Evolutionary conservation across 176 grass and related monocot genomes (phyloP).

Genomic region (Carex scoparia): DNA sequence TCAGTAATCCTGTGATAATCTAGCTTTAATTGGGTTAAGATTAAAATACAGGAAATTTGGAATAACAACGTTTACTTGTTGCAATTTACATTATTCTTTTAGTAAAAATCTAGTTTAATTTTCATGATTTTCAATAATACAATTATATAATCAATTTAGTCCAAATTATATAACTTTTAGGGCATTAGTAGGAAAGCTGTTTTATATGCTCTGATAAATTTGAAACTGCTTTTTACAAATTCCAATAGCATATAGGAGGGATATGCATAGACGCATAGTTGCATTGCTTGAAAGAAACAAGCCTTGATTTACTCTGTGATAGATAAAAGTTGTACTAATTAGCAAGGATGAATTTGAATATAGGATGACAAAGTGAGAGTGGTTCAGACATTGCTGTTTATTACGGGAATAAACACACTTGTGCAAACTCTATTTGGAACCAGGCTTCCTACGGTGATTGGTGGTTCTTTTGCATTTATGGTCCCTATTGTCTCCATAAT

Average conservation of each 20-base stretch:
- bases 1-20: not conserved
- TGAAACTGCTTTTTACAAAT: not conserved
- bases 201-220: no score
- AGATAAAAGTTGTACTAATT: constrained; percentile 6
- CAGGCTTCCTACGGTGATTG: constrained; percentile 76
- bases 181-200: not conserved
- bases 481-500: constrained; percentile 87
- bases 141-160: not conserved
- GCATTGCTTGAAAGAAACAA: constrained; percentile 7
- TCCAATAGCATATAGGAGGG: not conserved
- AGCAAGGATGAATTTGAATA: constrained; percentile 17
- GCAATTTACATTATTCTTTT: not conserved
- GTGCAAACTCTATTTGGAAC: constrained; percentile 95
- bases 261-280: not conserved
- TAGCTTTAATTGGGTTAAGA: not conserved
- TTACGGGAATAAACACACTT: constrained; percentile 94
- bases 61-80: not conserved
- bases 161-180: not conserved
- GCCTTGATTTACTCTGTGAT: not conserved
- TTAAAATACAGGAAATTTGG: not conserved
- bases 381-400: constrained; percentile 93
- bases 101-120: not conserved
- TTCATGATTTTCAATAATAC: not conserved
- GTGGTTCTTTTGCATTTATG: constrained; percentile 91
- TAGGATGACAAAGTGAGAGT: constrained; percentile 95